Conservation (phyloP, 352 stramenopile genomes). For the Phytophthora tubulina region DNA sequence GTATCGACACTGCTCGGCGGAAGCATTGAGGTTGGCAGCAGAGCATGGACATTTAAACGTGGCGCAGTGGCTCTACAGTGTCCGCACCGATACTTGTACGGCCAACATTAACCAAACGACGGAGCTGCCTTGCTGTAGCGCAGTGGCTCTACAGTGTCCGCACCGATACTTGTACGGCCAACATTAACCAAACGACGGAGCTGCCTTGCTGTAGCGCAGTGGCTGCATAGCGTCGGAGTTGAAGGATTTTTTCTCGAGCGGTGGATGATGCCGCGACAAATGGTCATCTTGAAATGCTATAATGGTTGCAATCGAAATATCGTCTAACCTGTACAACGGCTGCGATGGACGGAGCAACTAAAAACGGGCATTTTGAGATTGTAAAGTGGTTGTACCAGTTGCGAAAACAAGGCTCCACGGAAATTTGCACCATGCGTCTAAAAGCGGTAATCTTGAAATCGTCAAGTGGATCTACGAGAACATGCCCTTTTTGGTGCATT, state of each 20-base stretch:
- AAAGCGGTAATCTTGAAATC: too few relatives aligned
- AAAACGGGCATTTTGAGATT: neutral
- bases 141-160: slow-evolving; percentile 1
- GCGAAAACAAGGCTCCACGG: too few relatives aligned
- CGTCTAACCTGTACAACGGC: neutral
- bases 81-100: neutral
- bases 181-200: neutral
- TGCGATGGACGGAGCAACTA: slow-evolving; percentile 7
- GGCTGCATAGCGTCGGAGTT: neutral
- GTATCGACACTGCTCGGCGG: neutral
- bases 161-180: neutral
- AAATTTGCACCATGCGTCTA: too few relatives aligned
- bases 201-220: neutral
- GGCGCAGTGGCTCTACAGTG: slow-evolving; percentile 5
- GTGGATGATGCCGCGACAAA: neutral
- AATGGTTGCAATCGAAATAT: neutral
- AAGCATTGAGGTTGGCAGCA: neutral
- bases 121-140: neutral
- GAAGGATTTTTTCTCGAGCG: neutral
- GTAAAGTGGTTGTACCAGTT: too few relatives aligned
- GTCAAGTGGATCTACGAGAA: too few relatives aligned
- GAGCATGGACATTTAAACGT: slow-evolving; percentile 10
- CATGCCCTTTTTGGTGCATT: too few relatives aligned
- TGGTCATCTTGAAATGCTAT: slow-evolving; percentile 3
- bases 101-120: neutral